Evolutionary conservation across 2,329 filamentous ascomycete species (phyloP), one percentile per base, ranked within the genome.

Genomic region (Botrytis paeoniae): DNA sequence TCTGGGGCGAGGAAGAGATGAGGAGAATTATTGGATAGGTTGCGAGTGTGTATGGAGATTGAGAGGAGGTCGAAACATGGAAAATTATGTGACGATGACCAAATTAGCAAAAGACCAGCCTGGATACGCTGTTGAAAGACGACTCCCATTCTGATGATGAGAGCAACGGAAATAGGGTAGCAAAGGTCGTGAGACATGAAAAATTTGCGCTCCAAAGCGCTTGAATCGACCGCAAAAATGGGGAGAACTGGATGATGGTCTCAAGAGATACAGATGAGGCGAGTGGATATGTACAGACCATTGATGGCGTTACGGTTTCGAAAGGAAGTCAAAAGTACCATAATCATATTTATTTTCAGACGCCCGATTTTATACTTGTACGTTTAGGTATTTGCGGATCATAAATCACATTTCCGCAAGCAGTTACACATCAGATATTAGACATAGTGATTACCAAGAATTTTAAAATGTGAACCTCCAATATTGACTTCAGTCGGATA

Each of bases 1-100:
- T 91, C 74, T 93, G 92, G 79, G 84, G 85, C 18, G 77, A 79
- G n/a, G 86, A 85, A 70, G 87, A 89, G 78, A 85, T 84, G 82
- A 82, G 77, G 76, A 77, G 77, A 62, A 74, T 81, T 61, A 74
- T 79, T 32, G 65, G 48, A 51, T 69, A 69, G 48, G 48, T 20
- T 32, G 12, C 39, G 65, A 22, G 35, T 57, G 45, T 29, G 16
- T 29, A 10, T 18, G 18, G 37, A 6, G 25, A 41, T 65, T 35
- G 77, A 78, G 54, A 63, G 51, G 70, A 73, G 37, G 3, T 25
- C 18, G 10, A n/a, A 20, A 51, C 18, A 54, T 29, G n/a, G 48
- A 22, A 8, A n/a, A 32, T n/a, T 16, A 18, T 62, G 22, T 12
- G 60, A 39, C 22, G 60, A 39, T 62, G 14, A 18, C 1, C 20